Percentiles rank a stretch among this genome's conserved stretches.
phyloP scores from a whole-genome alignment of 306 rosid genomes.

The Dryas drummondii region DNA sequence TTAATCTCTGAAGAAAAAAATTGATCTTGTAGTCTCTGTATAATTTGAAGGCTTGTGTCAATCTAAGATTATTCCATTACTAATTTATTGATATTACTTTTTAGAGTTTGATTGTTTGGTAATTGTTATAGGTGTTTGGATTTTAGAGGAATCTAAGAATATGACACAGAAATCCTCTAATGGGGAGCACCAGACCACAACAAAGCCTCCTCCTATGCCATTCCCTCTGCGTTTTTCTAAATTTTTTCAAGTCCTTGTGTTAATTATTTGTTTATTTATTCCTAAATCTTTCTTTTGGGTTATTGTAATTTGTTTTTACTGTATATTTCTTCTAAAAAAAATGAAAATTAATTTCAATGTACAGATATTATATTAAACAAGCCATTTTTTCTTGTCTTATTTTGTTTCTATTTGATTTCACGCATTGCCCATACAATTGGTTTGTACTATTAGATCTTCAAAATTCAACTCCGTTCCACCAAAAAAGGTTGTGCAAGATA shows the following conservation, averaged over 20 bases:
- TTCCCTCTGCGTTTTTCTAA: too few species aligned
- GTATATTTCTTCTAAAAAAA: too few species aligned
- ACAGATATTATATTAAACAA: not conserved
- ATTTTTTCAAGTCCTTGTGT: too few species aligned
- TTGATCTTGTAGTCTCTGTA: not conserved
- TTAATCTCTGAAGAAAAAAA: not conserved
- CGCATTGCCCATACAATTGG: not conserved
- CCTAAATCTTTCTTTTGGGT: too few species aligned
- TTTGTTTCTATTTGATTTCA: not conserved
- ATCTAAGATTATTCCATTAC: not conserved
- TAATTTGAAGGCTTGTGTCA: not conserved
- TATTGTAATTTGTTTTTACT: not conserved
- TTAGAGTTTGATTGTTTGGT: too few species aligned
- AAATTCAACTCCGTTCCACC: not conserved
- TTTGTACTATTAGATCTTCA: conserved; percentile 17
- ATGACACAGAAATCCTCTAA: too few species aligned
- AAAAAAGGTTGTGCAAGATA: not conserved
- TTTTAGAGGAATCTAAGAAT: too few species aligned
- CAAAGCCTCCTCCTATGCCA: too few species aligned
- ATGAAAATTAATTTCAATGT: not conserved
- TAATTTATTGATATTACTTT: not conserved
- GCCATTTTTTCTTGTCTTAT: not conserved
- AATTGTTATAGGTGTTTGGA: too few species aligned
- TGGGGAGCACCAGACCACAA: too few species aligned
- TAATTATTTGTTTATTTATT: too few species aligned